These are phyloP conservation scores for Kuraishia ogatae DNA, from an alignment of 805 yeast species.

Conservation along the genomic window DNA sequence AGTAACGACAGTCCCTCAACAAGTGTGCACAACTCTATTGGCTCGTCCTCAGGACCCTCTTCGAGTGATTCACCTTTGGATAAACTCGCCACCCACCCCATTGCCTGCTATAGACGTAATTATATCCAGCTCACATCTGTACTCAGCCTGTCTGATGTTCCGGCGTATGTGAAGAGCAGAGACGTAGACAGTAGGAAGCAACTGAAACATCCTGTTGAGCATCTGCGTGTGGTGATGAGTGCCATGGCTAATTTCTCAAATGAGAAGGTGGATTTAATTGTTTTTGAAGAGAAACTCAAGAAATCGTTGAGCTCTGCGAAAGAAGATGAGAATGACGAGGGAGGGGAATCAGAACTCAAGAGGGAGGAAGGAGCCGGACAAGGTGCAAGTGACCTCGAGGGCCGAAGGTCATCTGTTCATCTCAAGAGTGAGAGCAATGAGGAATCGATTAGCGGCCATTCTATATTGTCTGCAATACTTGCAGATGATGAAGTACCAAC, in stretches of 20 bases:
- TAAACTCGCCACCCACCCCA: constrained; percentile 25
- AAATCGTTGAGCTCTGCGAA: background rate
- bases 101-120: constrained; percentile 37
- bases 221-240: constrained; percentile 18
- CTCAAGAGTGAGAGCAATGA: background rate
- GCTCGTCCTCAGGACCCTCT: background rate
- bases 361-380: too few species aligned
- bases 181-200: background rate
- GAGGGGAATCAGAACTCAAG: background rate
- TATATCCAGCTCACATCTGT: constrained; percentile 24
- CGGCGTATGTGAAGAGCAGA: background rate
- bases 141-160: background rate
- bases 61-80: background rate
- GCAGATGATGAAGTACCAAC: background rate
- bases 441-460: background rate
- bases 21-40: constrained; percentile 26
- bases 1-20: constrained; percentile 10
- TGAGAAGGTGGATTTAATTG: constrained; percentile 22
- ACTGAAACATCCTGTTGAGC: background rate
- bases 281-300: constrained; percentile 13
- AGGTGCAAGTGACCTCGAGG: background rate
- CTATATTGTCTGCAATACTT: too few species aligned
- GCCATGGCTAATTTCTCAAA: constrained; percentile 27
- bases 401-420: background rate
- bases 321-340: background rate